These are phyloP conservation scores for Kwoniella botswanensis DNA, from an alignment of 768 basidiomycete species.

Conservation along the genomic window DNA sequence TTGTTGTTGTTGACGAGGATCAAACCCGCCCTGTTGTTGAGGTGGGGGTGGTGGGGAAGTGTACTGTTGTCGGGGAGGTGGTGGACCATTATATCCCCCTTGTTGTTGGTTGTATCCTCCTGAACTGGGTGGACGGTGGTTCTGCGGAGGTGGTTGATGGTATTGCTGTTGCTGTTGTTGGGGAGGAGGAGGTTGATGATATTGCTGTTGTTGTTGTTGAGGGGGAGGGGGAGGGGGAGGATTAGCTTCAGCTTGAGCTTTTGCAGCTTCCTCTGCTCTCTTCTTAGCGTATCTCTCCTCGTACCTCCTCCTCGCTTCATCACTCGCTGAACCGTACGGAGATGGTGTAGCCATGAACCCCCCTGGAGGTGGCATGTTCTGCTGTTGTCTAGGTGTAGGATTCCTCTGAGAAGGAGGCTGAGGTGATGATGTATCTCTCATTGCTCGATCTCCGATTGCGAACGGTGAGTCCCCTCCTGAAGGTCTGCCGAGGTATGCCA, in stretches of 20 bases:
- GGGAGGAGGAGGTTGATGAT: conserved; percentile 10
- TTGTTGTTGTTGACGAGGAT: conserved; percentile 19
- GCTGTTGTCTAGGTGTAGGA: conserved; percentile 38
- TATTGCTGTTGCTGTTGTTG: conserved; percentile 24
- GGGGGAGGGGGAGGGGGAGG: conserved; percentile 13
- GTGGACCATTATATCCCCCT: conserved; percentile 18
- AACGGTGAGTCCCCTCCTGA: conserved; percentile 51
- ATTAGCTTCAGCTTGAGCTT: conserved; percentile 16
- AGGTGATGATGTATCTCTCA: conserved; percentile 52
- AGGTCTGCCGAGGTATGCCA: conserved; percentile 41
- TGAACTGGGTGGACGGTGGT: neutral
- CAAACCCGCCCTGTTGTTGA: conserved; percentile 18
- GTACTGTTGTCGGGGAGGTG: conserved; percentile 29
- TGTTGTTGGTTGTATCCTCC: conserved; percentile 5
- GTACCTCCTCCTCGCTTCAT: conserved; percentile 53
- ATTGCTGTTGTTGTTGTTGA: conserved; percentile 22
- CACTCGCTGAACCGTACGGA: conserved; percentile 50
- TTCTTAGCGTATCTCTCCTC: conserved; percentile 55
- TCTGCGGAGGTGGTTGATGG: neutral
- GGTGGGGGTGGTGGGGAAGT: conserved; percentile 14
- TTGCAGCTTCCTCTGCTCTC: conserved; percentile 42
- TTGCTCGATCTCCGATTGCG: conserved; percentile 51
- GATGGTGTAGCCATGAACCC: conserved; percentile 40
- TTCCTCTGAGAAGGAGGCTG: conserved; percentile 49
- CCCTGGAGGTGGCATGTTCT: conserved; percentile 17